phyloP scores from a whole-genome alignment of 1,139 yeast species.

The Kodamaea alishanica region DNA sequence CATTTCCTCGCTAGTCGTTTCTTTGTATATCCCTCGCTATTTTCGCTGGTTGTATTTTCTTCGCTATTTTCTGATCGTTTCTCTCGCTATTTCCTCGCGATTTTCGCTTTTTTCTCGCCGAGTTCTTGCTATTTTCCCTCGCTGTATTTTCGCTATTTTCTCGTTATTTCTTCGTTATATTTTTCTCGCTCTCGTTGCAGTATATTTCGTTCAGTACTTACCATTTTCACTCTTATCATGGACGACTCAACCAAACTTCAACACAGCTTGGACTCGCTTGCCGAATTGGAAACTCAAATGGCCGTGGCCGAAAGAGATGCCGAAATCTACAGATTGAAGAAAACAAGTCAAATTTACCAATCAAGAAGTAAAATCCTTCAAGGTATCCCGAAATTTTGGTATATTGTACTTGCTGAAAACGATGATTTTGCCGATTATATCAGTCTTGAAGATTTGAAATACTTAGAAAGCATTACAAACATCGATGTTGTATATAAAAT shows the following conservation, averaged over 20 bases:
- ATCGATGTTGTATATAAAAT: constrained; percentile 51
- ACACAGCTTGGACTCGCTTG: constrained; percentile 31
- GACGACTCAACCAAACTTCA: constrained; percentile 9
- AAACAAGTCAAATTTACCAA: constrained; percentile 48
- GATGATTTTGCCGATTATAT: constrained; percentile 72
- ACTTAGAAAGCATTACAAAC: constrained; percentile 56
- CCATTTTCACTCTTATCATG: too few species aligned
- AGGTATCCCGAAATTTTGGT: constrained; percentile 69
- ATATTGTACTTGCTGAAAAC: constrained; percentile 68
- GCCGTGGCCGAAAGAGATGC: constrained; percentile 54
- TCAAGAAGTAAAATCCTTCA: constrained; percentile 45
- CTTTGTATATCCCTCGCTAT: too few species aligned
- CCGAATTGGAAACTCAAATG: constrained; percentile 54
- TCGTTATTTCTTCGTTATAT: too few species aligned
- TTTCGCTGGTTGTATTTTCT: too few species aligned
- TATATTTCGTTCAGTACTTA: too few species aligned
- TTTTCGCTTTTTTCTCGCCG: too few species aligned
- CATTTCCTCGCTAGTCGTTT: too few species aligned
- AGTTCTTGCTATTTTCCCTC: too few species aligned
- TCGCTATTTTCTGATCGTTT: too few species aligned
- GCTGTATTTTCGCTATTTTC: too few species aligned
- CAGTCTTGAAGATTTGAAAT: constrained; percentile 64
- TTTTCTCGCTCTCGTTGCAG: too few species aligned
- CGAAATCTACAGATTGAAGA: constrained; percentile 46
- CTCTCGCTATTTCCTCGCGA: too few species aligned